Base-by-base conservation (phyloP, 805 yeast genomes). In the Candida nanaspora region DNA sequence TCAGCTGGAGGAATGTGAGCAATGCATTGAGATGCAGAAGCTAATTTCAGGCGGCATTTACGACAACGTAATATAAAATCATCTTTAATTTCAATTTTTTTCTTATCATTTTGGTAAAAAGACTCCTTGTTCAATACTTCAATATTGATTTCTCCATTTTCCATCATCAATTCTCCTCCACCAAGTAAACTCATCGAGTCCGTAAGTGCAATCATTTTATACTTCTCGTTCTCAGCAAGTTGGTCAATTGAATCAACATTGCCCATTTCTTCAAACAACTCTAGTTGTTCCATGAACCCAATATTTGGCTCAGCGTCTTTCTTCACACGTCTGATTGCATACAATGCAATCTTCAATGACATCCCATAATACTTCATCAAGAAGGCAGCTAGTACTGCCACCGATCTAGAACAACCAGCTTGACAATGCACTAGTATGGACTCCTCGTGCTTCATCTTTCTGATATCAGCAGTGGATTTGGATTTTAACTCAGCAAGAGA, bases 11-110 rank as follows among this genome's bases (percentile, higher is more conserved):
- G 79, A 2, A 65, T 68, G 61, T 89, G 96, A 19, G 66, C 58
- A 25, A 84, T 74, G 42, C 83, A 72, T 15, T 82, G 74, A 2
- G 72, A 59, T 1, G 84, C 75, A 16, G 70, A 59, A 0, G 95
- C 95, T 21, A 91, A 65, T 15, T 68, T 64, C 26, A 76, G 73
- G 48, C 97, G 74, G 65, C 98, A 91, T 56, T 78, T 77, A 49
- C 82, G 86, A 64, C 98, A 91, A 43, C 95, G 69, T 31, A 86
- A 59, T 27, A 68, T 68, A 21, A 61, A 41, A 13, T 43, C 57
- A 14, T 50, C 53, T 50, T 48, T 26, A 45, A 53, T 35, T 42
- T 43, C 20, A n/a, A 19, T 26, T 15, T 46, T 52, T 23, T 39
- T 18, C 11, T 38, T 38, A n/a, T 38, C 37, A 8, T 35, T 33